Base-by-base conservation (phyloP, 495 filamentous ascomycete species). In the Cairneyella variabilis region DNA sequence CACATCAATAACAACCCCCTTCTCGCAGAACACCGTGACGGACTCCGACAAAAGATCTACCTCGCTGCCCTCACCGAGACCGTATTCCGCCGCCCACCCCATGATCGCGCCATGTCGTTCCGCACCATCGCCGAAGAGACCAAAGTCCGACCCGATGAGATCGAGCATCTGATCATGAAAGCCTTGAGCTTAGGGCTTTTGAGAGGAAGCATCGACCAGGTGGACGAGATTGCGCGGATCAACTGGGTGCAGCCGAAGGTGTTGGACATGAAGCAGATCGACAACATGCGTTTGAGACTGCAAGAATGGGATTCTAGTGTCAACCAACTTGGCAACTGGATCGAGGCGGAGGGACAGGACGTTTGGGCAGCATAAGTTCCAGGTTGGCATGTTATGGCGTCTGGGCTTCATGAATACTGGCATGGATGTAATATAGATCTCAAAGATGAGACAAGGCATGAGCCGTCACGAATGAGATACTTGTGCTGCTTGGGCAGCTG, bases 161-260 rank as follows among this genome's bases (percentile, higher is more conserved):
- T 97, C 55, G 93, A 99, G 77, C 92, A 97, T 64, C 71, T 99
- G 47, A 85, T 99, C 63, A 99, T 99, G 93, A 96, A 96, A 79
- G 95, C 93, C 42, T 71, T 99, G 61, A 96, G 90, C 59, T 69
- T 97, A 62, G 95, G 91, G 0, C 76, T 99, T 60, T 75, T 99
- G 56, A 79, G 83, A 60, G 93, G 93, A 3, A 92, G 85, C 37
- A 99, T 99, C 57, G 93, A 99, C 71, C 91, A 99, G 74, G 93
- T 97, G 23, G 91, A 86, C 44, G 83, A 90, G 73, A 80, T 97
- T 46, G 93, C 93, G 22, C 79, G 91, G 66, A 96, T 99, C 72
- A 89, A 89, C 65, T 99, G 93, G 93, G 93, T 99, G 36, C 93
- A 99, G 77, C 95, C 93, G 11, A 97, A 97, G 77, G 89, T 96